These are phyloP conservation scores for Pestalotiopsis sp. DNA, from an alignment of 2,329 filamentous ascomycete species.

Conservation along the genomic window DNA sequence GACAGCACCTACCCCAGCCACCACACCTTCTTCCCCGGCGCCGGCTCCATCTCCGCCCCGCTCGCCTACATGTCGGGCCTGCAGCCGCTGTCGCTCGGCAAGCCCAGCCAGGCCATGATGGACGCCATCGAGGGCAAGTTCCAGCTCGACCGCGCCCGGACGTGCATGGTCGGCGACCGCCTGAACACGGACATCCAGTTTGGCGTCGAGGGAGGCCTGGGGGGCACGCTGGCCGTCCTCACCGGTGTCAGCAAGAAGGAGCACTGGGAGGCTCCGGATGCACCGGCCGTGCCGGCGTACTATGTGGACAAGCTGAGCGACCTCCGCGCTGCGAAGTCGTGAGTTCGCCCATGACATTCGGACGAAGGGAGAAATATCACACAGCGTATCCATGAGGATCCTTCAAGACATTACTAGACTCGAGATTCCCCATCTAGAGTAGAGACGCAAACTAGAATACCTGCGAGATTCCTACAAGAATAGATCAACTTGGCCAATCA, in stretches of 20 bases:
- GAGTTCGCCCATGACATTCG: background rate
- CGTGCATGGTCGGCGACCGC: conserved; percentile 96
- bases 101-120: conserved; percentile 99
- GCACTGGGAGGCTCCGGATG: conserved; percentile 73
- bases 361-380: background rate
- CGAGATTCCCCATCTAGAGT: background rate
- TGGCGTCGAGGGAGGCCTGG: conserved; percentile 85
- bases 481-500: background rate
- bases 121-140: conserved; percentile 97
- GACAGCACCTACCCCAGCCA: conserved; percentile 87
- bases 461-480: background rate
- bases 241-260: conserved; percentile 88
- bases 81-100: conserved; percentile 80
- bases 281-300: conserved; percentile 72
- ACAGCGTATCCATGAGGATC: background rate
- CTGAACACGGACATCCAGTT: conserved; percentile 96
- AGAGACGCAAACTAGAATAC: background rate
- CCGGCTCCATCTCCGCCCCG: conserved; percentile 79
- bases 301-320: conserved; percentile 88
- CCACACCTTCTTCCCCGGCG: conserved; percentile 85
- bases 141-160: conserved; percentile 77
- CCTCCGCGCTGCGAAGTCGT: conserved; percentile 47
- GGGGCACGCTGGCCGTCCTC: conserved; percentile 87
- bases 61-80: conserved; percentile 71
- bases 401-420: background rate